These are phyloP conservation scores for Globomyces sp. DNA, from an alignment of 371 early-diverging fungal genomes.

Conservation along the genomic window DNA sequence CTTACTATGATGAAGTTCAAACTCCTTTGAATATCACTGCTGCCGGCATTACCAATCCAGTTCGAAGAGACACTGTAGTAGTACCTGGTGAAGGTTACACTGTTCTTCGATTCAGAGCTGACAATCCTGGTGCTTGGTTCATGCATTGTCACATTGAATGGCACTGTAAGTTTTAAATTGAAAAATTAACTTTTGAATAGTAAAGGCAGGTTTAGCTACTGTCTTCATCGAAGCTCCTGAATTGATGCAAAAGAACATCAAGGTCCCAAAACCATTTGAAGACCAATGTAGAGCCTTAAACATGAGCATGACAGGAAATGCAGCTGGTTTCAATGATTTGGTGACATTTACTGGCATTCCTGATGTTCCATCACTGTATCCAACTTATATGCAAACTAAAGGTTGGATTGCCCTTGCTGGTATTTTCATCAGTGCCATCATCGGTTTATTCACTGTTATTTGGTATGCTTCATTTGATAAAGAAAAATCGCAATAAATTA, in stretches of 20 bases:
- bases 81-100: constrained; percentile 58
- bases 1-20: constrained; percentile 24
- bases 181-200: constrained; percentile 1
- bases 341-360: constrained; percentile 44
- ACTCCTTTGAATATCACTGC: constrained; percentile 22
- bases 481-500: constrained; percentile 5
- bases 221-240: constrained; percentile 69
- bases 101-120: constrained; percentile 67
- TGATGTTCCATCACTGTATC: constrained; percentile 37
- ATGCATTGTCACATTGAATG: constrained; percentile 83
- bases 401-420: constrained; percentile 69
- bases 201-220: constrained; percentile 43
- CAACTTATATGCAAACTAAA: constrained; percentile 58
- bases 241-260: constrained; percentile 36
- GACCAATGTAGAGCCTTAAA: constrained; percentile 59
- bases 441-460: constrained; percentile 67
- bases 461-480: constrained; percentile 57
- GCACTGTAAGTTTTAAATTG: constrained; percentile 52
- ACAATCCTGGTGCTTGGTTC: constrained; percentile 78
- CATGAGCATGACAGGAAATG: constrained; percentile 62
- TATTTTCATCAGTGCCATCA: constrained; percentile 63
- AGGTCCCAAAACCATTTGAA: constrained; percentile 45
- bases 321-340: constrained; percentile 56
- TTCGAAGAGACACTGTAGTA: constrained; percentile 65
- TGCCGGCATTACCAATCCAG: constrained; percentile 44